Base-by-base conservation (phyloP, 495 filamentous ascomycete genomes). In the Neurospora sp. region DNA sequence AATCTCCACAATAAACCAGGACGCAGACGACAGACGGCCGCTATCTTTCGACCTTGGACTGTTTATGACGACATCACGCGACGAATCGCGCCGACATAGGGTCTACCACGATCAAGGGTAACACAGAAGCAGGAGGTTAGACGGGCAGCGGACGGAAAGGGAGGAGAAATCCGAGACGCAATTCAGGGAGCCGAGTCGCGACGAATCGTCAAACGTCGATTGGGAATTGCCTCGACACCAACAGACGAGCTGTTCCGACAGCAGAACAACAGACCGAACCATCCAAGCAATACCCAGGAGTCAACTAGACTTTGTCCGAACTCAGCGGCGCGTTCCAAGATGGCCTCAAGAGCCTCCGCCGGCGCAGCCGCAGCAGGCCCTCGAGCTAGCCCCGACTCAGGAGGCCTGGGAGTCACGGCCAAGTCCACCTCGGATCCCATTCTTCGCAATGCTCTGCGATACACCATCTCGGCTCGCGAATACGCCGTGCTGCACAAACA, bases 381-480 rank as follows among this genome's bases (percentile, higher is more conserved):
- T 41, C 71, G 75, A 65, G 53, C 16, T 77, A 72, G 27, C 76
- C 73, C 40, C 72, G 73, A 69, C 74, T 10, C 47, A 27, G 20
- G 47, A 59, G 72, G 39, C 31, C 75, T 77, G 8, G 78, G 74
- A 20, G 68, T 77, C 10, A 82, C 80, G 22, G 77, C 83, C 8
- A 82, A 75, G 72, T 81, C 84, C 10, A 80, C 82, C 10, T 77
- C 85, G 71, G 89, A 91, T 71, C 88, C 89, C 27, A 84, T 91
- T 76, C 83, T 90, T 37, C 92, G 92, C 81, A 94, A 93, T 81
- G 90, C 92, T 47, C 86, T 97, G 70, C 89, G 93, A 74, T 91
- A 96, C 81, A 93, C 90, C 72, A 87, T 97, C 65, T 94, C 91
- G 80, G 90, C 91, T 65, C 89, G 90, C 80, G 94, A 97, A 78